phyloP scores from a whole-genome alignment of 2,329 filamentous ascomycete genomes.

The Apiospora marii region DNA sequence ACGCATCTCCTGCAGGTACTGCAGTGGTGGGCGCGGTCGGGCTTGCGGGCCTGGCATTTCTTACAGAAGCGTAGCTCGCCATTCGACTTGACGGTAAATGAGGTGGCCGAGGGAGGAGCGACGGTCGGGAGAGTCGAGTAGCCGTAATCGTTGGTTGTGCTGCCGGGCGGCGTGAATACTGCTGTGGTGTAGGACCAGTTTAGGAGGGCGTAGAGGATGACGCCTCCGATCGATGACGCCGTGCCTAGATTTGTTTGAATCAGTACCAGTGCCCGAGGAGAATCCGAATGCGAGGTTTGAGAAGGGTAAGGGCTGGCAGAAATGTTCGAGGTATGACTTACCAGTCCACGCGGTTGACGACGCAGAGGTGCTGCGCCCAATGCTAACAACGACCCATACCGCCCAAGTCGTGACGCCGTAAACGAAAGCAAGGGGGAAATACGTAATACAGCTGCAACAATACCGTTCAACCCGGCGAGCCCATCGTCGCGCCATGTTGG shows the following conservation, averaged over 20 bases:
- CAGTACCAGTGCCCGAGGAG: conserved; percentile 24
- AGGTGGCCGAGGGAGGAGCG: conserved; percentile 67
- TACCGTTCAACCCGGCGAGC: conserved; percentile 78
- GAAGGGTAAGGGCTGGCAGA: background rate
- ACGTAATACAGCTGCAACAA: conserved; percentile 81
- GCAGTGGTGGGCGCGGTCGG: conserved; percentile 96
- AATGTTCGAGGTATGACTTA: conserved; percentile 43
- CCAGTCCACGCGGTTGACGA: conserved; percentile 60
- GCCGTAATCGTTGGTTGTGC: conserved; percentile 68
- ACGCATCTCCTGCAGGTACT: conserved; percentile 94
- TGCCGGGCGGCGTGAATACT: conserved; percentile 90
- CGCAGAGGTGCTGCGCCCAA: conserved; percentile 66
- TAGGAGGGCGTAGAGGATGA: conserved; percentile 78
- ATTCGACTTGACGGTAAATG: conserved; percentile 91
- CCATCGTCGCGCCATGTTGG: conserved; percentile 66
- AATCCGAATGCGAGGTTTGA: background rate
- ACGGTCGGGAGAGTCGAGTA: conserved; percentile 86
- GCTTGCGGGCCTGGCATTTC: conserved; percentile 94
- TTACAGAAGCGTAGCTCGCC: conserved; percentile 93
- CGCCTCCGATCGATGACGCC: conserved; percentile 66
- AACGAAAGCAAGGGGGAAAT: conserved; percentile 88
- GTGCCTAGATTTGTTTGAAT: conserved; percentile 51
- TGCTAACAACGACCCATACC: conserved; percentile 81
- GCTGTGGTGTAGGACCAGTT: conserved; percentile 92
- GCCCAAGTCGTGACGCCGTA: conserved; percentile 94